Evolutionary conservation across 2,329 filamentous ascomycete species (phyloP).

Genomic region (Talaromyces sp.): DNA sequence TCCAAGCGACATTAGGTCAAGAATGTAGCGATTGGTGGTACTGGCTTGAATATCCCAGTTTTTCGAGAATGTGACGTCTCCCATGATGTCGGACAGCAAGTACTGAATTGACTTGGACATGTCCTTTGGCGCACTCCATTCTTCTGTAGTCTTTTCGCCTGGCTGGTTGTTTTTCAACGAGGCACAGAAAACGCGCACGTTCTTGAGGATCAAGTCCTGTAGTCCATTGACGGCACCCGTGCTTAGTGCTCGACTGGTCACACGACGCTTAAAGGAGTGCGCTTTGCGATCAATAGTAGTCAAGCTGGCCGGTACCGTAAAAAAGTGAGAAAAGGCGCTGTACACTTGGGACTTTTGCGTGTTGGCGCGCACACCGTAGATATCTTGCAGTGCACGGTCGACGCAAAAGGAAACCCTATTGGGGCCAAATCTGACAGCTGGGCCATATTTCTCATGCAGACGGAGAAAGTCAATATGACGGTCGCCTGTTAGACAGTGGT

Average conservation of each 20-base stretch:
- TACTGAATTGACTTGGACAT: background rate
- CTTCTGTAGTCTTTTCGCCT: background rate
- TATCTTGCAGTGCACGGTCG: conserved; percentile 18
- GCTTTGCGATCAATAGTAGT: conserved; percentile 17
- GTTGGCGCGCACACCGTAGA: conserved; percentile 47
- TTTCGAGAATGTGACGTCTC: background rate
- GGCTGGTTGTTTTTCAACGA: background rate
- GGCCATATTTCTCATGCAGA: conserved; percentile 33
- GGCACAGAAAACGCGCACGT: background rate
- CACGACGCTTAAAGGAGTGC: conserved; percentile 17
- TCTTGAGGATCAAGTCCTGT: conserved; percentile 14
- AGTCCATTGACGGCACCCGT: conserved; percentile 20
- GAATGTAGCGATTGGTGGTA: background rate
- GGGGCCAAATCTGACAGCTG: conserved; percentile 70
- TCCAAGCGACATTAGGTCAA: background rate
- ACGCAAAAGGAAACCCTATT: conserved; percentile 39
- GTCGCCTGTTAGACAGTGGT: conserved; percentile 22
- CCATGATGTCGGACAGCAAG: background rate
- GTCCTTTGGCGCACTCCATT: background rate
- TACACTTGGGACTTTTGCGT: conserved; percentile 49
- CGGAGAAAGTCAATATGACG: conserved; percentile 23
- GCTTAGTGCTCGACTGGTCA: conserved; percentile 16
- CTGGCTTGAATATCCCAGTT: background rate
- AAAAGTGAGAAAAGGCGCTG: conserved; percentile 37
- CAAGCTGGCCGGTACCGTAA: conserved; percentile 20